Evolutionary conservation across 257 asterid species (phyloP).

Genomic region (Fraxinus americana): DNA sequence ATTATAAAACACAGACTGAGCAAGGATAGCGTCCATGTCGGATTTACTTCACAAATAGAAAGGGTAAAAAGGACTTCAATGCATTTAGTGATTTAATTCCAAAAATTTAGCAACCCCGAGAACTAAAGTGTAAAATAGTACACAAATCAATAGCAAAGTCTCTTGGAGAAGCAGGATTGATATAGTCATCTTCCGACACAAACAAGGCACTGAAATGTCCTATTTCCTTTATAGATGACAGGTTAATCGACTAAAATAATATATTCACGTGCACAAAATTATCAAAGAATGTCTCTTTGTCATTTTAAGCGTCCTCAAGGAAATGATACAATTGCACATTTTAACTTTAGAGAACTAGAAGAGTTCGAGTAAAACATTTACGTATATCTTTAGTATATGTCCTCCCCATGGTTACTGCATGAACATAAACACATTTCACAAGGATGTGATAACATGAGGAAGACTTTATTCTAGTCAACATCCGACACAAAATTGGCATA

Average conservation of each 20-base stretch:
- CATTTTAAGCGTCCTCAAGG: not conserved
- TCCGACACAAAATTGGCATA: constrained; percentile 45
- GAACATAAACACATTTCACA: constrained; percentile 13
- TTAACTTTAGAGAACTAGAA: not conserved
- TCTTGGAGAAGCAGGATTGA: constrained; percentile 9
- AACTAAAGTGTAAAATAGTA: not conserved
- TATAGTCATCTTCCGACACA: constrained; percentile 32
- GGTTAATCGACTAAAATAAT: not conserved
- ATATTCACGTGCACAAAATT: too few relatives aligned
- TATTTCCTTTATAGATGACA: constrained; percentile 22
- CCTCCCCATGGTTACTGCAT: constrained; percentile 20
- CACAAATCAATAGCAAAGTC: not conserved
- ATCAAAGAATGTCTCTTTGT: not conserved
- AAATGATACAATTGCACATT: not conserved
- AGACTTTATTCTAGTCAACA: constrained; percentile 33
- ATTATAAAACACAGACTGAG: not conserved
- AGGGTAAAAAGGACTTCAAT: not conserved
- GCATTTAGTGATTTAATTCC: not conserved
- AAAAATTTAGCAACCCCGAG: constrained; percentile 18
- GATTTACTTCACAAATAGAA: not conserved
- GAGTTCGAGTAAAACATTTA: too few relatives aligned
- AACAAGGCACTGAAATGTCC: constrained; percentile 1
- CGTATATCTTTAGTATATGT: constrained; percentile 2
- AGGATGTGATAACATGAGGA: not conserved
- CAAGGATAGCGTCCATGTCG: not conserved